Base-by-base conservation (phyloP, 371 early-diverging fungal species). In the Rhizopus delemar region DNA sequence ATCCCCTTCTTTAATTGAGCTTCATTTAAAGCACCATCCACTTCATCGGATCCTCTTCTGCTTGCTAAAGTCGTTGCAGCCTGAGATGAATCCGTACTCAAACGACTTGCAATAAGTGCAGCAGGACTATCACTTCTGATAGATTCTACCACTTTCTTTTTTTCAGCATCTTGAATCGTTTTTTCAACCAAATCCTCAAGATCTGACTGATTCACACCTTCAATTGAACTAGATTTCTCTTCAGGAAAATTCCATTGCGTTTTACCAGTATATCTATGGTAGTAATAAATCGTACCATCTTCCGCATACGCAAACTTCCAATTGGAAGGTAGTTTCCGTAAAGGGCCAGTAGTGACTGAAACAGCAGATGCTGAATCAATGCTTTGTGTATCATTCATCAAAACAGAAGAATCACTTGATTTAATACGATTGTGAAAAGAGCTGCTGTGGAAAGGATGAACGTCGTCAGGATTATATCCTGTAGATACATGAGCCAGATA, bases 231-330 rank as follows among this genome's bases (percentile, higher is more conserved):
- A 4, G 57, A 68, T 15, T 59, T 29, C 32, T 73, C 55, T 68
- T 66, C 57, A 4, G 80, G 80, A 7, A 72, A 50, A 13, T 69
- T 60, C 81, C 81, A 80, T 51, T 80, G 81, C 8, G 78, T 68
- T 57, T 77, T 68, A 0, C 66, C 54, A 9, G 81, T 77, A 2
- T 71, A 4, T 13, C 48, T 41, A 46, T 77, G 72, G 41, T 77
- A 80, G 31, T 80, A 80, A 53, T 80, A 80, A 1, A 65, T 54
- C 3, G 53, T 55, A 0, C 76, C 76, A 46, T 75, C 64, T 35
- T 67, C 70, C 29, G 62, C 53, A 5, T 52, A 53, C 1, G 81
- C 81, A 29, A 59, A 50, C 53, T 67, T 60, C 81, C 81, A 80
- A 48, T 77, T 69, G 8, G 60, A 41, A 8, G 74, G 71, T 5